Evolutionary conservation across 495 filamentous ascomycete species (phyloP), one percentile per base, ranked within the genome.

Genomic region (Tuber borchii): DNA sequence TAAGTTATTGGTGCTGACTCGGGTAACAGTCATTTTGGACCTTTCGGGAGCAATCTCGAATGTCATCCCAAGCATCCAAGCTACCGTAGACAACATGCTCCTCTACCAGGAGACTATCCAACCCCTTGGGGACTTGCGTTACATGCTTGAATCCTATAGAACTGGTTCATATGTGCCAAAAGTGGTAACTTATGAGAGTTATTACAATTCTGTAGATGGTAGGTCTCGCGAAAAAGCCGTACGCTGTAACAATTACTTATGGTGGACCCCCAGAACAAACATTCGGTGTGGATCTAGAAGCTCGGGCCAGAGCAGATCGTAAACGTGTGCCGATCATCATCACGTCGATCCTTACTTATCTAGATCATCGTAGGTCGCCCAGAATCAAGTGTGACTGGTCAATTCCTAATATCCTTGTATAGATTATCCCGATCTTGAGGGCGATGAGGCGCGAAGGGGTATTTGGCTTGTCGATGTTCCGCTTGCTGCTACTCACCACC

Each of bases 21-120:
- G 42, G 44, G 22, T 31, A 61, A 44, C 51, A 82, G 95, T 99
- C 34, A 90, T 99, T 73, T 88, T 99, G 45, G 95, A 99, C 85
- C 98, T 98, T 85, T 97, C 96, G 34, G 96, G 95, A 22, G 93
- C 95, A 40, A 93, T 99, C 84, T 95, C 94, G 87, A 98, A 99
- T 80, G 94, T 97, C 79, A 98, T 99, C 80, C 96, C 95, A 22
- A 95, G 91, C 80, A 85, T 99, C 71, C 96, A 98, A 82, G 93
- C 95, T 76, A 93, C 93, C 1, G 93, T 98, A 22, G 96, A 98
- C 84, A 92, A 94, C 80, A 97, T 99, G 95, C 93, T 97, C 91
- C 87, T 98, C 39, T 98, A 96, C 83, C 96, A 99, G 85, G 95
- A 99, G 86, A 98, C 95, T 3, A 92, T 99, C 40, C 96, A 97